These are phyloP conservation scores for Termitomyces sp. DNA, from an alignment of 768 basidiomycete species.

Conservation along the genomic window DNA sequence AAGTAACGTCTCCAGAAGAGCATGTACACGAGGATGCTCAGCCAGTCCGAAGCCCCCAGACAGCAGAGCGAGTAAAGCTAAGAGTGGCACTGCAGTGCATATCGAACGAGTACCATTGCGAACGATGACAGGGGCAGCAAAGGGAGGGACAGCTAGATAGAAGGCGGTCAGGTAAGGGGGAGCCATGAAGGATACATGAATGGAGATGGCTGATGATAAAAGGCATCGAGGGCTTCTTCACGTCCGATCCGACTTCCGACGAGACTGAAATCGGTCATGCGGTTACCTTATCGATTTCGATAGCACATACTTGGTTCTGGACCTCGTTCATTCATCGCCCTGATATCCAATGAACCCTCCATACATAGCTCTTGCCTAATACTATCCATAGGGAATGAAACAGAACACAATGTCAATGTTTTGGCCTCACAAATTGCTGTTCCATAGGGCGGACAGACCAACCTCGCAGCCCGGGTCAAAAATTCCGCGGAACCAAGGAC, in stretches of 20 bases:
- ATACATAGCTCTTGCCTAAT: neutral
- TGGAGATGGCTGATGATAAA: neutral
- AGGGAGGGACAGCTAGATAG: neutral
- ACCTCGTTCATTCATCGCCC: neutral
- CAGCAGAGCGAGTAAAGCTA: slow-evolving; percentile 7
- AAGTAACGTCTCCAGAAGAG: slow-evolving; percentile 8
- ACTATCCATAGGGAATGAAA: neutral
- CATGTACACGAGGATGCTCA: slow-evolving; percentile 1
- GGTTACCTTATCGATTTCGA: neutral
- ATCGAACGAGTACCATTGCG: neutral
- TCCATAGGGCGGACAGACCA: neutral
- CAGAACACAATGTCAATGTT: too few species aligned
- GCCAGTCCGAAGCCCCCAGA: slow-evolving; percentile 4
- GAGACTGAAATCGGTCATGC: neutral
- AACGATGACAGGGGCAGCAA: slow-evolving; percentile 4
- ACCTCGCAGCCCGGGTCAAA: neutral
- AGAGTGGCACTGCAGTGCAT: slow-evolving; percentile 8
- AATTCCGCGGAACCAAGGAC: neutral
- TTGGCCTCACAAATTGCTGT: neutral
- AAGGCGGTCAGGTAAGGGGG: slow-evolving; percentile 3
- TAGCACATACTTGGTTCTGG: neutral
- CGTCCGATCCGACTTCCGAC: neutral
- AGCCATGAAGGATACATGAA: neutral
- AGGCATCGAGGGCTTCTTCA: neutral
- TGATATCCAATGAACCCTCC: neutral